These are phyloP conservation scores for Botrytis paeoniae DNA, from an alignment of 2,329 filamentous ascomycete species.

Conservation along the genomic window DNA sequence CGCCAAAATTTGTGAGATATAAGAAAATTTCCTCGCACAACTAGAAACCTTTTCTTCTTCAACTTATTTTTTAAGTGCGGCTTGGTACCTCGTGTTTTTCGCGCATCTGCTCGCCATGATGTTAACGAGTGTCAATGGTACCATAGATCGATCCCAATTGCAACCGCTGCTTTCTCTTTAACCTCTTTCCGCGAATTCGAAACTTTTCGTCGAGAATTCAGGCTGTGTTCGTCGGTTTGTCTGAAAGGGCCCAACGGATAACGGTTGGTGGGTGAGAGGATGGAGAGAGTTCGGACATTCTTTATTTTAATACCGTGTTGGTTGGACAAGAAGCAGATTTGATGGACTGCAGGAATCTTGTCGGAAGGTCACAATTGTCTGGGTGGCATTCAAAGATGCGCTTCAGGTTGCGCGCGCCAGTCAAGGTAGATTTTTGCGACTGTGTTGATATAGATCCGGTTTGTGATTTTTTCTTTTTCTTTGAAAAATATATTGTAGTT, in stretches of 20 bases:
- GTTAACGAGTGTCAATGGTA: constrained; percentile 38
- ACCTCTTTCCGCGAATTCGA: constrained; percentile 39
- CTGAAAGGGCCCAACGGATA: constrained; percentile 31
- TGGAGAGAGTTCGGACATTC: constrained; percentile 55
- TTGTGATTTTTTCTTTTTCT: background rate
- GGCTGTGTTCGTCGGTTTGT: constrained; percentile 29
- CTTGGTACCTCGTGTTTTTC: constrained; percentile 27
- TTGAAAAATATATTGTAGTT: background rate
- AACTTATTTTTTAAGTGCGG: constrained; percentile 35
- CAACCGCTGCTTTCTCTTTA: constrained; percentile 54
- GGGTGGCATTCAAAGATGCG: background rate
- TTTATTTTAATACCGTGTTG: background rate
- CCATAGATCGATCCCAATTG: constrained; percentile 62
- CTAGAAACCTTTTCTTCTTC: background rate
- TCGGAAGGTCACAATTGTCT: background rate
- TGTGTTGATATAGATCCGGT: background rate
- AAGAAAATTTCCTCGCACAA: background rate
- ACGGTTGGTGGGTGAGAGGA: constrained; percentile 33
- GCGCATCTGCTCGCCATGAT: constrained; percentile 28
- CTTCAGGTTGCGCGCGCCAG: background rate
- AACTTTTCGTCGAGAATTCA: constrained; percentile 12
- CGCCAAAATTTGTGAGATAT: background rate
- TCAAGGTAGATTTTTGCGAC: background rate
- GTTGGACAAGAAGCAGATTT: background rate
- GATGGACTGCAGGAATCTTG: background rate